Percentiles rank a stretch among this genome's conserved stretches.
phyloP scores from a whole-genome alignment of 495 filamentous ascomycete genomes.

The Astrothelium subdiscretum region DNA sequence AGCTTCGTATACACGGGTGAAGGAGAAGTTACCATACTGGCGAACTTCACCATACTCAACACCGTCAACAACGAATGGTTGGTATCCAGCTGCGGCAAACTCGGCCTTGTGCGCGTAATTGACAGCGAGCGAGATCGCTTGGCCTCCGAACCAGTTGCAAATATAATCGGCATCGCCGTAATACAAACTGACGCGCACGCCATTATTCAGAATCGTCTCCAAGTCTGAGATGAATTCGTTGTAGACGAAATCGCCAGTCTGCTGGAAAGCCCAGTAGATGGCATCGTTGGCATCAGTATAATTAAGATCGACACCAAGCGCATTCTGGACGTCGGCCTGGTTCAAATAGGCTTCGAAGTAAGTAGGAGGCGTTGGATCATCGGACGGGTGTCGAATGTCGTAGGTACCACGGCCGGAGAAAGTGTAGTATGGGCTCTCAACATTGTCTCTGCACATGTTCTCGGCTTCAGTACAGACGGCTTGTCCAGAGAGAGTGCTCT shows the following conservation, averaged over 20 bases:
- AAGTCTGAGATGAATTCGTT: constrained; percentile 35
- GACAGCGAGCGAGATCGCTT: constrained; percentile 43
- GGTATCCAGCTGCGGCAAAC: constrained; percentile 48
- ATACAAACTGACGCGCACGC: constrained; percentile 33
- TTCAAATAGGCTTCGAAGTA: constrained; percentile 40
- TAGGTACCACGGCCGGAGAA: constrained; percentile 38
- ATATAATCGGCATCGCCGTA: constrained; percentile 39
- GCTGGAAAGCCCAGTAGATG: constrained; percentile 34
- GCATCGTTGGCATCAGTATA: constrained; percentile 33
- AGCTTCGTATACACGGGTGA: constrained; percentile 32
- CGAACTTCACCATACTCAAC: constrained; percentile 33
- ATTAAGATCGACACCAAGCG: constrained; percentile 40
- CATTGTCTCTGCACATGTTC: constrained; percentile 33
- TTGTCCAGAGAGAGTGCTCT: constrained; percentile 28
- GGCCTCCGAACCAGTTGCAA: constrained; percentile 45
- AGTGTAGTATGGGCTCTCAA: constrained; percentile 36
- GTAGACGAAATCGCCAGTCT: constrained; percentile 39
- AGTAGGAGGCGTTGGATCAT: constrained; percentile 38
- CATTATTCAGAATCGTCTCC: constrained; percentile 33
- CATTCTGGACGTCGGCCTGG: constrained; percentile 32
- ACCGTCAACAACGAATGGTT: constrained; percentile 27
- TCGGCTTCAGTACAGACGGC: constrained; percentile 28
- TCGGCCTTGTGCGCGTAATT: constrained; percentile 31
- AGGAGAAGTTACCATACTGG: constrained; percentile 35
- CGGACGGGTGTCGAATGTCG: constrained; percentile 38